These are phyloP conservation scores for Solanum lycopersicoides DNA, from an alignment of 257 asterid genomes.

Conservation along the genomic window DNA sequence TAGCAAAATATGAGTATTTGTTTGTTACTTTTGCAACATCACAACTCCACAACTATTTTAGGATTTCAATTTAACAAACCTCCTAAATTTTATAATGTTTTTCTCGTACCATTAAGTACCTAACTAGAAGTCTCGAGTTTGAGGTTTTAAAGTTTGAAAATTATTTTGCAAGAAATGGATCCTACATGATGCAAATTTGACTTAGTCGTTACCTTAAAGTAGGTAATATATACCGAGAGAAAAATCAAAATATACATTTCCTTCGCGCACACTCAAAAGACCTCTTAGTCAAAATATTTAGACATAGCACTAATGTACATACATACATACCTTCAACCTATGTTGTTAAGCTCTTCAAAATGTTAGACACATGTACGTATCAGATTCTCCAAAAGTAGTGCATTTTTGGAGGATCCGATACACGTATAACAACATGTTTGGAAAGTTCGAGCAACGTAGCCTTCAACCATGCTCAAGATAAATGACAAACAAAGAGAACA, in stretches of 20 bases:
- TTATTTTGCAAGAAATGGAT: background rate
- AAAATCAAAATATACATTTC: background rate
- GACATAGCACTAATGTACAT: background rate
- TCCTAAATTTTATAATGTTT: no score
- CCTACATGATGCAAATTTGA: background rate
- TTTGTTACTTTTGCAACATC: background rate
- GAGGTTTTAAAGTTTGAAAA: background rate
- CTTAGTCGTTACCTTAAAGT: background rate
- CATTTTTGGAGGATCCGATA: background rate
- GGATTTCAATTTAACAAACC: background rate
- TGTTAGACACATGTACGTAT: background rate
- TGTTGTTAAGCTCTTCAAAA: background rate
- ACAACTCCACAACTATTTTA: background rate
- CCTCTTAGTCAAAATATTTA: background rate
- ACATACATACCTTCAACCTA: background rate
- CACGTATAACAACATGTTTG: background rate
- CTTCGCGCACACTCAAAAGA: background rate
- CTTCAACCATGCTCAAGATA: background rate
- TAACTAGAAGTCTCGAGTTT: background rate
- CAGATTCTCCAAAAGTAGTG: background rate
- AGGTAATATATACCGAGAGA: accelerated
- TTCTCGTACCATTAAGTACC: background rate
- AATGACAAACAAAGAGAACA: background rate
- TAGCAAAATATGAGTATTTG: background rate
- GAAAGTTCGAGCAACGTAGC: background rate